Evolutionary conservation across 306 rosid species (phyloP).

Genomic region (Prunus armeniaca): DNA sequence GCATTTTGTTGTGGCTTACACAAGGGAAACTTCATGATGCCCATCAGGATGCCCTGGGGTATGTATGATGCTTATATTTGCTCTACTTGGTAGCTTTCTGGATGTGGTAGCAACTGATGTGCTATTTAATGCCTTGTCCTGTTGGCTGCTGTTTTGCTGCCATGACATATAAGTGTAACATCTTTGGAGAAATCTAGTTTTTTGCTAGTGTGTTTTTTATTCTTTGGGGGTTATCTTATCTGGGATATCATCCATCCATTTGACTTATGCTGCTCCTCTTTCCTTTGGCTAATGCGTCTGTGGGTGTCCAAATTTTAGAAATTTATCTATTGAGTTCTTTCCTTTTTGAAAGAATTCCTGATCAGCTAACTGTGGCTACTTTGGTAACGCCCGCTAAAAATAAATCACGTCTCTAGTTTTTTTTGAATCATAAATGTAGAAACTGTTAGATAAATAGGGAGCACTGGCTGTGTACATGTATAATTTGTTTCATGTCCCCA

Average conservation of each 20-base stretch:
- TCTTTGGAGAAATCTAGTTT: neutral
- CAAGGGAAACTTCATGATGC: constrained; percentile 53
- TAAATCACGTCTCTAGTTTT: no score
- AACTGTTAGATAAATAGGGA: neutral
- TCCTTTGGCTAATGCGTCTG: neutral
- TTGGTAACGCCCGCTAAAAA: no score
- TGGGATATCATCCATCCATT: neutral
- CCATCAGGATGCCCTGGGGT: constrained; percentile 52
- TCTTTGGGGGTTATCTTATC: no score
- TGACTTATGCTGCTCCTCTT: neutral
- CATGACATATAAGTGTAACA: neutral
- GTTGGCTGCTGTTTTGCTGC: neutral
- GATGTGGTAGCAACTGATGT: constrained; percentile 9
- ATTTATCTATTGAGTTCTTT: neutral
- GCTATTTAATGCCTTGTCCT: constrained; percentile 7
- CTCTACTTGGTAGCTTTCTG: constrained; percentile 5
- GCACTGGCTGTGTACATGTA: neutral
- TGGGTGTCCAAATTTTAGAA: neutral
- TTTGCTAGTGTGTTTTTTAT: neutral
- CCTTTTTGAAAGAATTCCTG: neutral
- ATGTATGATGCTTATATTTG: constrained; percentile 38
- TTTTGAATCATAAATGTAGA: neutral
- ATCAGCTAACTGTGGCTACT: neutral
- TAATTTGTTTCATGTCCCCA: neutral
- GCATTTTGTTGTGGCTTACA: constrained; percentile 51